Conservation (phyloP, 805 yeast genomes). For the Clavispora fructus region DNA sequence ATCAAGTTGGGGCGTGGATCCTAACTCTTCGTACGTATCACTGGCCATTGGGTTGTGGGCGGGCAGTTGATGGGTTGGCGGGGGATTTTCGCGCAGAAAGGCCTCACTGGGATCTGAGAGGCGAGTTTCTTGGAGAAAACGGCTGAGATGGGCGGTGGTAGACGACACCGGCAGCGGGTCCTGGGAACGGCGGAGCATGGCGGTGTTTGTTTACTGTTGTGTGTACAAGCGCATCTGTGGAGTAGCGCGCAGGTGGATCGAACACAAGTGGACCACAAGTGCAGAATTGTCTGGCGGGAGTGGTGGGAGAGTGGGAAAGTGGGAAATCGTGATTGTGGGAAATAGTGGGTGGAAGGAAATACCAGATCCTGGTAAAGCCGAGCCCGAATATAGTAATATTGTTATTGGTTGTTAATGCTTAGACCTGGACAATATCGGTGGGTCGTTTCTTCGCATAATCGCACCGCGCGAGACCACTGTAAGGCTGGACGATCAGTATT, state of each 20-base stretch:
- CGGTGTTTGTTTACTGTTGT: slow-evolving; percentile 6
- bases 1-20: slow-evolving; percentile 11
- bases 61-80: background rate
- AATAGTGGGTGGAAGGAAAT: too few relatives aligned
- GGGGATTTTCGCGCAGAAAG: background rate
- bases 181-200: slow-evolving; percentile 2
- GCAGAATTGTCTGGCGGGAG: too few relatives aligned
- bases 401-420: too few relatives aligned
- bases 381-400: too few relatives aligned
- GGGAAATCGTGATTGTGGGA: too few relatives aligned
- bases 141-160: slow-evolving; percentile 21
- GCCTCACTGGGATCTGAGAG: slow-evolving; percentile 7
- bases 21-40: slow-evolving; percentile 2
- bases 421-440: too few relatives aligned
- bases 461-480: too few relatives aligned
- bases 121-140: slow-evolving; percentile 26
- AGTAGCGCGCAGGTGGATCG: background rate
- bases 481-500: too few relatives aligned
- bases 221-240: slow-evolving; percentile 1
- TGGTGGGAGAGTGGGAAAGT: too few relatives aligned
- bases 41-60: background rate
- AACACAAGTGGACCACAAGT: too few relatives aligned
- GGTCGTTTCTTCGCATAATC: too few relatives aligned
- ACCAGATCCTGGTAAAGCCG: too few relatives aligned
- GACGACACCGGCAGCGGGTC: slow-evolving; percentile 8